Conservation (phyloP, 2,329 filamentous ascomycete genomes). For the Fusarium guadeloupense region DNA sequence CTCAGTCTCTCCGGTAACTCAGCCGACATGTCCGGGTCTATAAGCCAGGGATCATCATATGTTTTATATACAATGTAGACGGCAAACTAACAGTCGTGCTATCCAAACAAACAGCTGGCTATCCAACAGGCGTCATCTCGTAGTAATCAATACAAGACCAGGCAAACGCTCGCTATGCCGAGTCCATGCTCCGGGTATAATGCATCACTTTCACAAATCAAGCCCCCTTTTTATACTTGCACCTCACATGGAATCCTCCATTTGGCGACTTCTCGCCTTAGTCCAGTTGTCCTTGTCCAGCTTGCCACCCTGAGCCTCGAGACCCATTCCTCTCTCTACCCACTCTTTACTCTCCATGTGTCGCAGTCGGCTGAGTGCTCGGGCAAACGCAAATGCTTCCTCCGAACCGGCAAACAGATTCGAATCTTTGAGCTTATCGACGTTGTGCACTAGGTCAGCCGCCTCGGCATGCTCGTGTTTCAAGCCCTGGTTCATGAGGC, state of each 20-base stretch:
- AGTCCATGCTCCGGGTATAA: conserved; percentile 44
- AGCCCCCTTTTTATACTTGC: background rate
- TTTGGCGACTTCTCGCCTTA: conserved; percentile 72
- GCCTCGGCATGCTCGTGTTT: conserved; percentile 59
- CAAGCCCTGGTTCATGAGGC: conserved; percentile 60
- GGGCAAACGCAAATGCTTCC: conserved; percentile 94
- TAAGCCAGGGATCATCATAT: background rate
- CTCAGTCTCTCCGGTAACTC: background rate
- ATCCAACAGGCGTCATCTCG: conserved; percentile 23
- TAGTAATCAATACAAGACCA: conserved; percentile 37
- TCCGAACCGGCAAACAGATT: conserved; percentile 94
- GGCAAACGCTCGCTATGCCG: conserved; percentile 43
- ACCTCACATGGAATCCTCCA: conserved; percentile 71
- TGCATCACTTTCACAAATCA: conserved; percentile 31
- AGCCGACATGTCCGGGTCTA: too few relatives aligned
- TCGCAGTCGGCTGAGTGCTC: conserved; percentile 82
- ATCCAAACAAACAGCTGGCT: conserved; percentile 8
- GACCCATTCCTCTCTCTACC: conserved; percentile 82
- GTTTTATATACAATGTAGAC: conserved; percentile 12
- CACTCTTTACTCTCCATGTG: conserved; percentile 97
- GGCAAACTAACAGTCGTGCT: conserved; percentile 15
- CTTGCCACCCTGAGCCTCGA: conserved; percentile 72
- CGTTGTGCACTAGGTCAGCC: conserved; percentile 83
- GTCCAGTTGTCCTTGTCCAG: conserved; percentile 71
- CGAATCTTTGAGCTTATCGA: conserved; percentile 83